These are phyloP conservation scores for Quercus suber DNA, from an alignment of 306 rosid species.

Conservation along the genomic window DNA sequence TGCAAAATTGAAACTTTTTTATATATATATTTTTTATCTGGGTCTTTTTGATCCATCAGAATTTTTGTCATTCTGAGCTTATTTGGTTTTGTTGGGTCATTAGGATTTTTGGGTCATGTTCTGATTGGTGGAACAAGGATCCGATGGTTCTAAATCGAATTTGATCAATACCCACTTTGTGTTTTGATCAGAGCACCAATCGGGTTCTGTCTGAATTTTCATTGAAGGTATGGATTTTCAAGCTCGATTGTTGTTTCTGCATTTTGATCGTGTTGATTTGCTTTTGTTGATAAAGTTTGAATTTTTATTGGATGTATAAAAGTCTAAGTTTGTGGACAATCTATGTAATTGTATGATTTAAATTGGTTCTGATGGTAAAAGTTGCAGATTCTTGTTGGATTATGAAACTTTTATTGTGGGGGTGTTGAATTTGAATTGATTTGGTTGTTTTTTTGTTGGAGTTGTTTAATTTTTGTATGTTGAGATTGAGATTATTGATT, in stretches of 20 bases:
- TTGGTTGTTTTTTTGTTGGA: slow-evolving; percentile 21
- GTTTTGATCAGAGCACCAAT: slow-evolving; percentile 51
- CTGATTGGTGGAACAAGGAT: slow-evolving; percentile 52
- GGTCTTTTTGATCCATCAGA: slow-evolving; percentile 50
- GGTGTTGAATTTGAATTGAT: slow-evolving; percentile 16
- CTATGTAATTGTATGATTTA: slow-evolving; percentile 17
- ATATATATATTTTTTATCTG: neutral
- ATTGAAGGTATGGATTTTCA: slow-evolving; percentile 40
- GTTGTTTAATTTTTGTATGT: slow-evolving; percentile 29
- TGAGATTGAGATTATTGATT: slow-evolving; percentile 26
- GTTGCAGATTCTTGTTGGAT: slow-evolving; percentile 20
- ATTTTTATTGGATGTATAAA: slow-evolving; percentile 18
- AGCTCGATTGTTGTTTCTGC: slow-evolving; percentile 38
- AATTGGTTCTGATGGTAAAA: slow-evolving; percentile 34
- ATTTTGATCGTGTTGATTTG: slow-evolving; percentile 49
- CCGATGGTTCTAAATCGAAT: slow-evolving; percentile 66
- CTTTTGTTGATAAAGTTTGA: slow-evolving; percentile 22
- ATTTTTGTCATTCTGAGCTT: slow-evolving; percentile 2
- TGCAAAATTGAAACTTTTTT: neutral
- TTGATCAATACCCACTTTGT: slow-evolving; percentile 45
- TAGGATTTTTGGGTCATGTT: slow-evolving; percentile 40
- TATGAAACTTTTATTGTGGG: slow-evolving; percentile 18
- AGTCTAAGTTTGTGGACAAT: slow-evolving; percentile 12
- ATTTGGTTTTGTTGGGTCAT: slow-evolving; percentile 14
- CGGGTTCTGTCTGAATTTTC: slow-evolving; percentile 60